phyloP scores from a whole-genome alignment of 805 yeast species.

The Candida montana region DNA sequence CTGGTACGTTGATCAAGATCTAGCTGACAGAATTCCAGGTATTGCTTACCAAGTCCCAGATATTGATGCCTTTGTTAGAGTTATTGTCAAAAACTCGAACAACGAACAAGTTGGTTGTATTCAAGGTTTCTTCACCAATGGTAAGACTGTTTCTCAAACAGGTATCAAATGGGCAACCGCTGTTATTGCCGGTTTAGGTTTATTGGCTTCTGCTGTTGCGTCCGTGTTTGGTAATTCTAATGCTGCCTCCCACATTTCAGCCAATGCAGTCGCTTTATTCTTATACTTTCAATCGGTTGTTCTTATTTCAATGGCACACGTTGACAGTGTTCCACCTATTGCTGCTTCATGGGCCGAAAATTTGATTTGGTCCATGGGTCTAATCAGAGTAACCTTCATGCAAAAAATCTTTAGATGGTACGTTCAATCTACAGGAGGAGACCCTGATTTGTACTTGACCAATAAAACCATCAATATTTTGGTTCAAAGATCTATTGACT shows the following conservation, averaged over 20 bases:
- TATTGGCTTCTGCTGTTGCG: slow-evolving; percentile 79
- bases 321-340: slow-evolving; percentile 86
- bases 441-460: slow-evolving; percentile 63
- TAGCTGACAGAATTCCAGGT: slow-evolving; percentile 64
- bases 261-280: slow-evolving; percentile 88
- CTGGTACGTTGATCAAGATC: slow-evolving; percentile 46
- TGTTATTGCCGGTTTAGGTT: slow-evolving; percentile 81
- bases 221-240: slow-evolving; percentile 84
- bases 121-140: slow-evolving; percentile 78
- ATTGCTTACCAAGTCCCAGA: slow-evolving; percentile 90
- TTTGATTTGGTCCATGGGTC: slow-evolving; percentile 94
- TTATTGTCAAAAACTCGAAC: slow-evolving; percentile 53
- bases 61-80: slow-evolving; percentile 76
- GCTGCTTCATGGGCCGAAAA: slow-evolving; percentile 98
- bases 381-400: slow-evolving; percentile 70
- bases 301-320: slow-evolving; percentile 93
- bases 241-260: slow-evolving; percentile 96
- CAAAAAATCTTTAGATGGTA: slow-evolving; percentile 89
- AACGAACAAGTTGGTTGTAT: slow-evolving; percentile 85
- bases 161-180: slow-evolving; percentile 96
- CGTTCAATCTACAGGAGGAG: slow-evolving; percentile 90
- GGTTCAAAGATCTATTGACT: slow-evolving; percentile 59
- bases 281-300: slow-evolving; percentile 93
- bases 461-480: slow-evolving; percentile 60
- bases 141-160: slow-evolving; percentile 92